A percentile compares a stretch with the other conserved stretches of the same genome.
Evolutionary conservation across 169 alveolate genomes (phyloP).

Genomic region (Plasmodium malariae): DNA sequence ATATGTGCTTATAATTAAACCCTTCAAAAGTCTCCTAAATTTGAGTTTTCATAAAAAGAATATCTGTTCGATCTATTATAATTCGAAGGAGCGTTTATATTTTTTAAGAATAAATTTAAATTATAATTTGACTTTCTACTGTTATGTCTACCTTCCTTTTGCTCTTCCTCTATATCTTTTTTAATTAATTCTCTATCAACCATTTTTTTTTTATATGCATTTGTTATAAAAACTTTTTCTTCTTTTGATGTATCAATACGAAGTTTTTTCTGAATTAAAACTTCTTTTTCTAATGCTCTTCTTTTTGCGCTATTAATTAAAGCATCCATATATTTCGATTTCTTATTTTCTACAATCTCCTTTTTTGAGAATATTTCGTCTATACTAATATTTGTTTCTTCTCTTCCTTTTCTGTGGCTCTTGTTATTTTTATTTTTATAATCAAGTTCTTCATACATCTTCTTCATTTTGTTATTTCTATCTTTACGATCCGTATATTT

Average conservation of each 20-base stretch:
- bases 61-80: slow-evolving; percentile 48
- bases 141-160: slow-evolving; percentile 66
- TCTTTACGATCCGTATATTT: slow-evolving; percentile 9
- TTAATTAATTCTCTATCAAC: slow-evolving; percentile 79
- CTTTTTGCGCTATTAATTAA: slow-evolving; percentile 82
- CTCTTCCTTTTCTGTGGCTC: not conserved
- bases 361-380: slow-evolving; percentile 31
- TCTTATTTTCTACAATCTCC: slow-evolving; percentile 48
- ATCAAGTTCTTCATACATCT: not conserved
- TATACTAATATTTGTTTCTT: slow-evolving; percentile 17
- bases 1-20: not conserved
- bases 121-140: slow-evolving; percentile 76
- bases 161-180: slow-evolving; percentile 78
- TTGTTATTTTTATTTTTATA: not conserved
- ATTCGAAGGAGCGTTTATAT: slow-evolving; percentile 76
- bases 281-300: slow-evolving; percentile 83
- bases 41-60: slow-evolving; percentile 2
- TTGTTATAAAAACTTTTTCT: slow-evolving; percentile 83
- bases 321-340: slow-evolving; percentile 83
- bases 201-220: slow-evolving; percentile 85
- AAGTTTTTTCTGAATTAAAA: slow-evolving; percentile 83
- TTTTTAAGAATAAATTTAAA: slow-evolving; percentile 79
- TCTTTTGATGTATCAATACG: slow-evolving; percentile 78
- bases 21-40: not conserved
- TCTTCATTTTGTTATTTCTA: slow-evolving; percentile 17